phyloP scores from a whole-genome alignment of 2,329 filamentous ascomycete species.

The Dactylellina parvicollis region DNA sequence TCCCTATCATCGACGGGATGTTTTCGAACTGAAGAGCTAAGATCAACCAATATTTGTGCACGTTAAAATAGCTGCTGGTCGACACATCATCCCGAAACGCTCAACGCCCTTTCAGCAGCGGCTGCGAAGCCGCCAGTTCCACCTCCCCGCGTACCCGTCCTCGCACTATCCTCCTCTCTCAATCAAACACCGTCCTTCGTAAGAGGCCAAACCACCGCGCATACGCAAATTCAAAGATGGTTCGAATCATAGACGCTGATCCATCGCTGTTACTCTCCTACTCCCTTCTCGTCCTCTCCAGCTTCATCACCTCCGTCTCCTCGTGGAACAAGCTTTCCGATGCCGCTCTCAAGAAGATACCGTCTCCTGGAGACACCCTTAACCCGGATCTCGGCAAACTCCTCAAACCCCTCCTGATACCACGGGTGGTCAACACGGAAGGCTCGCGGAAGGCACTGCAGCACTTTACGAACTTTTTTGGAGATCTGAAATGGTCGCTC shows the following conservation, averaged over 20 bases:
- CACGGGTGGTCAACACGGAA: slow-evolving; percentile 86
- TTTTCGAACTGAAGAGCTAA: slow-evolving; percentile 8
- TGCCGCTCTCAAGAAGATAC: slow-evolving; percentile 75
- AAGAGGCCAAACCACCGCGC: slow-evolving; percentile 21
- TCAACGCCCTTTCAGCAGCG: slow-evolving; percentile 4
- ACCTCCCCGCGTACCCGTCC: neutral
- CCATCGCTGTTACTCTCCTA: slow-evolving; percentile 29
- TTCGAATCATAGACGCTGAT: slow-evolving; percentile 44
- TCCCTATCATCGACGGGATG: neutral
- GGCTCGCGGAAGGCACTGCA: slow-evolving; percentile 77
- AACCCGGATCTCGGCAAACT: slow-evolving; percentile 79
- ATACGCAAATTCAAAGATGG: slow-evolving; percentile 25
- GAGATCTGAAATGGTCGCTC: slow-evolving; percentile 77
- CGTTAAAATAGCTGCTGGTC: slow-evolving; percentile 23
- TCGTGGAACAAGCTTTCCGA: slow-evolving; percentile 70
- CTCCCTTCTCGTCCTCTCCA: slow-evolving; percentile 37
- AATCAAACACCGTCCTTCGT: slow-evolving; percentile 21
- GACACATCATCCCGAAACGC: slow-evolving; percentile 17
- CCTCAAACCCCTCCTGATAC: slow-evolving; percentile 84
- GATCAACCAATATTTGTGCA: neutral
- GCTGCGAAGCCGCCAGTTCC: neutral
- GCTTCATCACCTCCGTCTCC: slow-evolving; percentile 34
- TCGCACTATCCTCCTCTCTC: neutral
- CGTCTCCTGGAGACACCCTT: slow-evolving; percentile 74
- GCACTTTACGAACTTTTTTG: slow-evolving; percentile 88